These are phyloP conservation scores for Candida germanica DNA, from an alignment of 805 yeast genomes.

Conservation along the genomic window DNA sequence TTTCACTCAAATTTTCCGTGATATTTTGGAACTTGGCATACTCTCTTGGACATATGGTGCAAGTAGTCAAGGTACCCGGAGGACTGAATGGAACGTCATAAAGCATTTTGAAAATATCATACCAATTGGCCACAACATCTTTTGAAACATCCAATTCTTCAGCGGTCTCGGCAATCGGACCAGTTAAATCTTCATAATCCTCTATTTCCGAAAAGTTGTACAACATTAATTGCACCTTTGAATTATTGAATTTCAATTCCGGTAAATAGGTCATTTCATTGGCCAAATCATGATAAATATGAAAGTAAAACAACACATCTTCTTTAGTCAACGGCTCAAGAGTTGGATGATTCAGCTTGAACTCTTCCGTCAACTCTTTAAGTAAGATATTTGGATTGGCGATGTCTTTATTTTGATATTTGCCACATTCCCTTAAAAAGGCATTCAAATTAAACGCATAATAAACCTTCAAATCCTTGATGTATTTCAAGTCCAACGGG, in stretches of 20 bases:
- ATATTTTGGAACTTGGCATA: conserved; percentile 15
- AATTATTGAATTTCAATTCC: conserved; percentile 26
- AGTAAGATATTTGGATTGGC: conserved; percentile 20
- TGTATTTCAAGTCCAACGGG: conserved; percentile 18
- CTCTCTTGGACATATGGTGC: conserved; percentile 29
- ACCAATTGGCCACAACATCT: conserved; percentile 25
- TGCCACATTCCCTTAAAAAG: conserved; percentile 23
- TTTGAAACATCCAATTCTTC: conserved; percentile 13
- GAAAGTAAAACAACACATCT: conserved; percentile 26
- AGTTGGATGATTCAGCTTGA: conserved; percentile 18
- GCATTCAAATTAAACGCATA: conserved; percentile 20
- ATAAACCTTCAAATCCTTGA: conserved; percentile 5
- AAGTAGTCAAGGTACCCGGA: conserved; percentile 18
- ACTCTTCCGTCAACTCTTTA: conserved; percentile 19
- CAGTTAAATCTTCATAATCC: conserved; percentile 12
- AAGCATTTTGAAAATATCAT: conserved; percentile 26
- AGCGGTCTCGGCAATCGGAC: conserved; percentile 8
- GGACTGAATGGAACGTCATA: conserved; percentile 23
- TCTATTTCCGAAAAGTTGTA: conserved; percentile 13
- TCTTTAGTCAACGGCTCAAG: conserved; percentile 19
- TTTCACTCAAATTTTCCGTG: conserved; percentile 9
- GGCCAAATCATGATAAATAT: conserved; percentile 27
- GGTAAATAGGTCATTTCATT: conserved; percentile 23
- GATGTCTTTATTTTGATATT: conserved; percentile 9
- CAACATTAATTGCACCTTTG: conserved; percentile 21